A percentile compares a stretch with the other conserved stretches of the same genome.
These are phyloP conservation scores for Pseudisothecium myosuroides DNA, from an alignment of 225 moss, liverwort and hornwort genomes.

Conservation along the genomic window DNA sequence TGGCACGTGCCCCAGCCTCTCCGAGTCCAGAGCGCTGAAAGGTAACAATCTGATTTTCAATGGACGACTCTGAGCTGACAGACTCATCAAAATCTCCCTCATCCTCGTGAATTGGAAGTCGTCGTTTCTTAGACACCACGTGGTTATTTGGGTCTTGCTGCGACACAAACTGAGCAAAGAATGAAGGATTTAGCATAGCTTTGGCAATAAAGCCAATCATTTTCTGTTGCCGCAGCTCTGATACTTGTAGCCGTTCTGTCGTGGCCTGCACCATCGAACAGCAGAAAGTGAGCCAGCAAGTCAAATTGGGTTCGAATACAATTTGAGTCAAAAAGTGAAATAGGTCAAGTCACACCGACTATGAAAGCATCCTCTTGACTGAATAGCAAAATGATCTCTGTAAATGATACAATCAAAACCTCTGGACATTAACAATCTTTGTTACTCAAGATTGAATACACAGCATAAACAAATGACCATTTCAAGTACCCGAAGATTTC, in stretches of 20 bases:
- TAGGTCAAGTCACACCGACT: not conserved
- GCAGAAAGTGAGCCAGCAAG: not conserved
- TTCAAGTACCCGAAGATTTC: conserved; percentile 42
- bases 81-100: conserved; percentile 37
- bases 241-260: conserved; percentile 51
- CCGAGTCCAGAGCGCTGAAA: conserved; percentile 55
- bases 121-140: conserved; percentile 79
- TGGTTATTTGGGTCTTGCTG: conserved; percentile 54
- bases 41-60: conserved; percentile 75
- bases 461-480: not conserved
- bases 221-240: conserved; percentile 75
- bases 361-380: not conserved
- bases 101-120: conserved; percentile 71
- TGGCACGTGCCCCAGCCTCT: conserved; percentile 52
- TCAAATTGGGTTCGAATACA: not conserved
- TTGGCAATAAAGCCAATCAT: conserved; percentile 83
- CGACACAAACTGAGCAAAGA: conserved; percentile 67
- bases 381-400: not conserved
- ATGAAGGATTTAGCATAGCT: conserved; percentile 75
- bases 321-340: not conserved
- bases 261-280: conserved; percentile 39
- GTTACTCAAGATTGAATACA: not conserved
- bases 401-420: not conserved
- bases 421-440: not conserved
- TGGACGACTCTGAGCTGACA: conserved; percentile 28